Evolutionary conservation across 352 stramenopile genomes (phyloP).

Genomic region (Phytophthora kernoviae): DNA sequence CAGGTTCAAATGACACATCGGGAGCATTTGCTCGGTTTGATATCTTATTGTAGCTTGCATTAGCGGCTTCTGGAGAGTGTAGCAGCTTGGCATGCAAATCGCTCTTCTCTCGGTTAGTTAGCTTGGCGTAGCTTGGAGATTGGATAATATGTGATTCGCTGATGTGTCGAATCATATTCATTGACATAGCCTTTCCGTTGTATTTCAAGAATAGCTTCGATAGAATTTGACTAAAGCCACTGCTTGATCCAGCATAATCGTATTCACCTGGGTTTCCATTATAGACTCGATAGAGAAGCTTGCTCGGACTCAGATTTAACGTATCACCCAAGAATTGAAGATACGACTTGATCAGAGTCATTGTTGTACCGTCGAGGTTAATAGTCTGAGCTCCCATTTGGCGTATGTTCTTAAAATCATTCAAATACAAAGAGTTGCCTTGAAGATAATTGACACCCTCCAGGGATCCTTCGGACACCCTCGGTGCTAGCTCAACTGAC

Average conservation of each 20-base stretch:
- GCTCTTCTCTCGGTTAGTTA: constrained; percentile 6
- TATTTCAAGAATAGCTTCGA: constrained; percentile 7
- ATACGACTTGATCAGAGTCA: no score
- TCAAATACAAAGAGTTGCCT: constrained; percentile 2
- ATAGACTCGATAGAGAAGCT: constrained; percentile 2
- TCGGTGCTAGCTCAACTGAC: no score
- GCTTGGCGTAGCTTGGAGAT: constrained; percentile 6
- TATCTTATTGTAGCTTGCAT: constrained; percentile 8
- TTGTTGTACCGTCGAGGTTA: constrained; percentile 2
- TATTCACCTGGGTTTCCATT: constrained; percentile 9
- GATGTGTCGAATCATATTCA: constrained; percentile 10
- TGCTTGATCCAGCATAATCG: constrained; percentile 4
- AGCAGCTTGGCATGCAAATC: constrained; percentile 4
- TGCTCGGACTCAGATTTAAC: no score
- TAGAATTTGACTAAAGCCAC: constrained; percentile 5
- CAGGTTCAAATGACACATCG: constrained; percentile 6
- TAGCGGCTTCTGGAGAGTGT: neutral
- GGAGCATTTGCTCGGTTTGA: constrained; percentile 4
- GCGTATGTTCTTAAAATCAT: constrained; percentile 7
- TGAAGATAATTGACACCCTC: constrained; percentile 5
- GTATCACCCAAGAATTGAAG: constrained; percentile 4
- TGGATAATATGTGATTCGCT: constrained; percentile 4
- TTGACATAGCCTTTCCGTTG: constrained; percentile 9
- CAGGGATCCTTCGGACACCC: no score
- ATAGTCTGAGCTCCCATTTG: constrained; percentile 2